These are phyloP conservation scores for Beauveria caledonica DNA, from an alignment of 2,329 filamentous ascomycete species.

Conservation along the genomic window DNA sequence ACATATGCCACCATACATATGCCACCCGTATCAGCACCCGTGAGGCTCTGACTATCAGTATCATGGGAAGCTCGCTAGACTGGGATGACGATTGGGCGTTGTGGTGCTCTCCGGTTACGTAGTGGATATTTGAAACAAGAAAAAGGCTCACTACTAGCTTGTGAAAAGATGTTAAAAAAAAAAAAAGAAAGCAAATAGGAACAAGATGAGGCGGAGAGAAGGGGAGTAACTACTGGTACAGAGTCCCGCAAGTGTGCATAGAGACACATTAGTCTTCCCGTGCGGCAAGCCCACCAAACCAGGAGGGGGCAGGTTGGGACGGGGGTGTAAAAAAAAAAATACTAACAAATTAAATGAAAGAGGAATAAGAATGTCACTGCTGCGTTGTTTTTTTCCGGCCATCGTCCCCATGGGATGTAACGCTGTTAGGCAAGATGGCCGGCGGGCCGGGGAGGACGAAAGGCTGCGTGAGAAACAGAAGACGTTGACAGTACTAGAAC, in stretches of 20 bases:
- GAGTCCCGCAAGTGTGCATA: conserved; percentile 9
- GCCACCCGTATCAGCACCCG: neutral
- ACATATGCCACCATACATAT: no score
- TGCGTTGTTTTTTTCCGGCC: neutral
- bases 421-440: neutral
- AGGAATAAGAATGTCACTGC: neutral
- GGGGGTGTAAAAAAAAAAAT: neutral
- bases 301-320: neutral
- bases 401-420: neutral
- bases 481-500: no score
- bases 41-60: neutral
- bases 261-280: conserved; percentile 10
- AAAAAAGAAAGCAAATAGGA: neutral
- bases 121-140: neutral
- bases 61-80: neutral
- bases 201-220: neutral
- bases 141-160: neutral
- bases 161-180: no score
- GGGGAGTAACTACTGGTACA: neutral
- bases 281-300: conserved; percentile 1
- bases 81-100: no score
- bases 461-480: no score
- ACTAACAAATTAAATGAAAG: neutral
- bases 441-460: neutral
- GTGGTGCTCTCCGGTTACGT: no score